A percentile compares a stretch with the other conserved stretches of the same genome.
These are phyloP conservation scores for Picea glauca DNA, from an alignment of 75 land plant species.

Conservation along the genomic window DNA sequence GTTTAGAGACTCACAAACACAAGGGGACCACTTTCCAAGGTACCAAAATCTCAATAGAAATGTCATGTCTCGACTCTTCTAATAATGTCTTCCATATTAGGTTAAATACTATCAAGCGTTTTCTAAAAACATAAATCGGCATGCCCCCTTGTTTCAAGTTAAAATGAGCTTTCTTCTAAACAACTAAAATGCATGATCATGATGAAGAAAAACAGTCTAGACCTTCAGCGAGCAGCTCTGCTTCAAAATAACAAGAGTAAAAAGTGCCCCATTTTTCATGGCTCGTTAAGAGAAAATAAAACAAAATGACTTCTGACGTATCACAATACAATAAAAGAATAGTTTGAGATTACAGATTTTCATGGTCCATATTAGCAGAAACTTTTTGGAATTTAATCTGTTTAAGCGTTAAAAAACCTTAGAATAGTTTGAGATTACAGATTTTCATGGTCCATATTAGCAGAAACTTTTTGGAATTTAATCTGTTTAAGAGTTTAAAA, in stretches of 20 bases:
- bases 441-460: too few relatives aligned
- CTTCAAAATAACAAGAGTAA: background rate
- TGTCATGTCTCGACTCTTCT: too few relatives aligned
- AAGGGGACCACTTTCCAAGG: too few relatives aligned
- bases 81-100: too few relatives aligned
- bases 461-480: too few relatives aligned
- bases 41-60: too few relatives aligned
- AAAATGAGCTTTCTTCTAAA: background rate
- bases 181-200: background rate
- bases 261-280: background rate
- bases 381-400: too few relatives aligned
- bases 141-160: background rate
- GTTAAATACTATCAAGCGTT: background rate
- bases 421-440: background rate
- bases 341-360: too few relatives aligned
- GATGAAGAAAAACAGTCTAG: background rate
- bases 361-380: too few relatives aligned
- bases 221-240: background rate
- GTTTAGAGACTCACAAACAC: too few relatives aligned
- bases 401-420: too few relatives aligned
- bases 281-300: background rate
- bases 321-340: background rate
- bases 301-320: background rate
- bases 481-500: too few relatives aligned
- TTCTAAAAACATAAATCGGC: background rate